These are phyloP conservation scores for Epichloe sibirici DNA, from an alignment of 2,329 filamentous ascomycete species.

Conservation along the genomic window DNA sequence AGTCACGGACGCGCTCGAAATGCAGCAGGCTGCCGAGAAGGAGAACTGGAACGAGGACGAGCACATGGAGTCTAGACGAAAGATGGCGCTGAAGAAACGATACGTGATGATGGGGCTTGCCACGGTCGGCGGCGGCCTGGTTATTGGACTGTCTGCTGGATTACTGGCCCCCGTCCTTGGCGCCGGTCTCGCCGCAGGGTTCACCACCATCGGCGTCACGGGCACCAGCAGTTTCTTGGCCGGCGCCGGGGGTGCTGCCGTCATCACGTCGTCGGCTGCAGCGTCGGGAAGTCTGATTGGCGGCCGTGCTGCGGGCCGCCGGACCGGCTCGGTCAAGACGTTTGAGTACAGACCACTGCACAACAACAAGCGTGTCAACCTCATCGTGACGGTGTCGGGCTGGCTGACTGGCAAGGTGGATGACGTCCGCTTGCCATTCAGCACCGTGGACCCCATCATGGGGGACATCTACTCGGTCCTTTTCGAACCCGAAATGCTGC, in stretches of 20 bases:
- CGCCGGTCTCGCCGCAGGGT: conserved; percentile 82
- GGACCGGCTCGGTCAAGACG: conserved; percentile 85
- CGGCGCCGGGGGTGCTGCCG: conserved; percentile 80
- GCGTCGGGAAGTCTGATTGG: conserved; percentile 81
- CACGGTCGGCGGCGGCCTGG: conserved; percentile 85
- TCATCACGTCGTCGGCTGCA: conserved; percentile 84
- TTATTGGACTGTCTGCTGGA: conserved; percentile 90
- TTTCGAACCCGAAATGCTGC: conserved; percentile 97
- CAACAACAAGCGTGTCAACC: conserved; percentile 94
- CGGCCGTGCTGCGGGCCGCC: conserved; percentile 68
- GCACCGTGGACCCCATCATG: conserved; percentile 95
- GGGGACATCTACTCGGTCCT: conserved; percentile 93
- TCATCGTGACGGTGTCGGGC: conserved; percentile 88
- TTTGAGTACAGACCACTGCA: conserved; percentile 95
- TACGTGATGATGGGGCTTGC: conserved; percentile 95
- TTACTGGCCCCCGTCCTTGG: conserved; percentile 88
- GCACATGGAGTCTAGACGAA: conserved; percentile 77
- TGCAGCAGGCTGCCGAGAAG: conserved; percentile 88
- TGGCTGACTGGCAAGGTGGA: conserved; percentile 99
- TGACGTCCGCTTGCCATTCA: conserved; percentile 89
- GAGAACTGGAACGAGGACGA: conserved; percentile 98
- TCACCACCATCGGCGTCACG: conserved; percentile 86
- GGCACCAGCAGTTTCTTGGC: conserved; percentile 84
- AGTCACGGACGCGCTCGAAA: conserved; percentile 90
- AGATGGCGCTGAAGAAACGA: conserved; percentile 67